Base-by-base conservation (phyloP, 495 filamentous ascomycete species). In the Penicillium desertorum region DNA sequence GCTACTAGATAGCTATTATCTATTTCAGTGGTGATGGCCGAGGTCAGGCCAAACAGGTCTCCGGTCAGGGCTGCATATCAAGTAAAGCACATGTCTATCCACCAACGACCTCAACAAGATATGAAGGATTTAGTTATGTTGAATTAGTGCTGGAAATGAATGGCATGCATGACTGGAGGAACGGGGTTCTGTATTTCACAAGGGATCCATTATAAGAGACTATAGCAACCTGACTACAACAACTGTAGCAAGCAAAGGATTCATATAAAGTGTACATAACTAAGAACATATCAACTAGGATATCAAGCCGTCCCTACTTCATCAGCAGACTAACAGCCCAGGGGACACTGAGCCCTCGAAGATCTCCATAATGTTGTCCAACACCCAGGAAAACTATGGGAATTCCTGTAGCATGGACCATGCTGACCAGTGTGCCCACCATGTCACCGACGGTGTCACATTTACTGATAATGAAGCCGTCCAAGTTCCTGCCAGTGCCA, bases 381-480 rank as follows among this genome's bases (percentile, higher is more conserved):
- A 95, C 90, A 16, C 92, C 94, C 62, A 98, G 77, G 68, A 97
- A 98, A 5, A 96, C 78, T 44, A 98, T 91, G 7, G 94, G 94
- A 50, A 96, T 92, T 16, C 93, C 91, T 4, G 95, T 98, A 14
- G 94, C 92, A 78, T 96, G 93, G 42, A 98, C 95, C 80, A 98
- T 96, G 72, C 91, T 96, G 29, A 98, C 94, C 60, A 98, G 73
- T 4, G 91, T 96, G 29, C 94, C 94, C 42, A 96, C 91, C 94
- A 98, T 98, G 75, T 98, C 93, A 25, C 94, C 94, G 43, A 98
- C 94, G 1, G 94, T 98, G 74, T 98, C 94, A 71, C 94, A 98
- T 69, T 98, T 98, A 57, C 87, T 92, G 65, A 98, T 96, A 63
- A 98, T 96, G 66, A 98, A 98, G 3, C 94, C 94, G 71, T 98